Conservation (phyloP, 768 basidiomycete genomes). For the Agrocybe chaxingu region DNA sequence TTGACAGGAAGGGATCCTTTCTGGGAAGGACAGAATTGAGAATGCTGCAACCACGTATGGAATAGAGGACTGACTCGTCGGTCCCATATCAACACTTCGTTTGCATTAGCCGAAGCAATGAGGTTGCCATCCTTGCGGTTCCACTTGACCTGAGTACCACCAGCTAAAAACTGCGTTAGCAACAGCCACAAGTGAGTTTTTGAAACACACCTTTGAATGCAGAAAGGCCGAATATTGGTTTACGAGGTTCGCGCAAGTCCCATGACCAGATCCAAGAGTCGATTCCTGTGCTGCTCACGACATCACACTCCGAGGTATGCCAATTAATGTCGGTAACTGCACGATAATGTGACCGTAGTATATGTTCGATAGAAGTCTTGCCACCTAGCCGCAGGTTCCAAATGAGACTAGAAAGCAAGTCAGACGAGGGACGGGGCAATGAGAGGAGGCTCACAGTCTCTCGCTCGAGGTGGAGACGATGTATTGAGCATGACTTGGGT, state of each 20-base stretch:
- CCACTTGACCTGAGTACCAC: conserved; percentile 97
- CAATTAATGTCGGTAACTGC: conserved; percentile 99
- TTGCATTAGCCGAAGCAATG: conserved; percentile 85
- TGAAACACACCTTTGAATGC: conserved; percentile 38
- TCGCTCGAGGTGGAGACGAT: conserved; percentile 88
- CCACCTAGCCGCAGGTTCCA: conserved; percentile 85
- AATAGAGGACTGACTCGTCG: conserved; percentile 57
- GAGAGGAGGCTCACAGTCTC: conserved; percentile 58
- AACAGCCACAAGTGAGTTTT: neutral
- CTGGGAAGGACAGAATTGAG: conserved; percentile 31
- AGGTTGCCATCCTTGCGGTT: conserved; percentile 84
- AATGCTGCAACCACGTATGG: neutral
- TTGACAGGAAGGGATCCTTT: conserved; percentile 85
- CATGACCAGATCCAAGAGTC: conserved; percentile 95
- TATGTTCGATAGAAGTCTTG: conserved; percentile 79
- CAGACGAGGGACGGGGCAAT: neutral
- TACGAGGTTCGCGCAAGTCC: conserved; percentile 75
- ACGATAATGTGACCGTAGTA: conserved; percentile 86
- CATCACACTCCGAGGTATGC: conserved; percentile 82
- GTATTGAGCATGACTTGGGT: conserved; percentile 69
- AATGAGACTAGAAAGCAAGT: conserved; percentile 54
- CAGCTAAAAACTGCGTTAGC: conserved; percentile 40
- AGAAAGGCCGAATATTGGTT: conserved; percentile 70
- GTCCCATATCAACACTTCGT: conserved; percentile 92
- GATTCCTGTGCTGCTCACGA: conserved; percentile 86